Evolutionary conservation across 441 rosid genomes (phyloP), one percentile per base, ranked within the genome.

Genomic region (Raphanus hybrid): DNA sequence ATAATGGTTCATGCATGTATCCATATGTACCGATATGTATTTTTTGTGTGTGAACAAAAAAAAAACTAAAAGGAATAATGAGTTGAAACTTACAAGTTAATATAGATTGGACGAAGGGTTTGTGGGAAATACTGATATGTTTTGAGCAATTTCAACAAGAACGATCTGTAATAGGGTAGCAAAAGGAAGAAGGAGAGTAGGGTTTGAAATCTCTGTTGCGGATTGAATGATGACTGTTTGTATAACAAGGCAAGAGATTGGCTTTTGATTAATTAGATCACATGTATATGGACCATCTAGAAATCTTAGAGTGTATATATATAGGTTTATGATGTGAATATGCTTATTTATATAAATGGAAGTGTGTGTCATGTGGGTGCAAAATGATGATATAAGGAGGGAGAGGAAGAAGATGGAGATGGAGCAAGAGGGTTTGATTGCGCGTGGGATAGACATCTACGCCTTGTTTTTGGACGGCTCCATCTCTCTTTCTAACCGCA

Each of bases 381-480:
- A 74, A 73, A 69, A 63, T 79, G 82, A 73, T 78, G 67, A 71
- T 75, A 82, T 66, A 62, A 37, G 63, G 11, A 64, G 77, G 37
- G 67, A 70, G 59, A 71, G 67, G 81, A 54, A 55, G 58, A 16
- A 60, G 66, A 63, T 59, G 74, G 54, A 70, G 65, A 70, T 39
- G 66, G 80, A 71, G 72, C 68, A 60, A 81, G 59, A 54, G 85
- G 12, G 62, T 83, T 80, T 87, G 93, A 90, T 84, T 88, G 96
- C 96, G 94, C 93, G 94, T 91, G 94, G 94, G 93, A 86, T 87
- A 85, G 84, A 89, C 64, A 74, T 75, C 77, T 80, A 84, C 72
- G 73, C 69, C 27, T 79, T 80, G 84, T 85, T 83, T 91, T 94
- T 94, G 98, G 98, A 85, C 98, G 98, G 97, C 93, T 89, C 87